phyloP scores from a whole-genome alignment of 768 basidiomycete species.

The Phylloporus arenicola region DNA sequence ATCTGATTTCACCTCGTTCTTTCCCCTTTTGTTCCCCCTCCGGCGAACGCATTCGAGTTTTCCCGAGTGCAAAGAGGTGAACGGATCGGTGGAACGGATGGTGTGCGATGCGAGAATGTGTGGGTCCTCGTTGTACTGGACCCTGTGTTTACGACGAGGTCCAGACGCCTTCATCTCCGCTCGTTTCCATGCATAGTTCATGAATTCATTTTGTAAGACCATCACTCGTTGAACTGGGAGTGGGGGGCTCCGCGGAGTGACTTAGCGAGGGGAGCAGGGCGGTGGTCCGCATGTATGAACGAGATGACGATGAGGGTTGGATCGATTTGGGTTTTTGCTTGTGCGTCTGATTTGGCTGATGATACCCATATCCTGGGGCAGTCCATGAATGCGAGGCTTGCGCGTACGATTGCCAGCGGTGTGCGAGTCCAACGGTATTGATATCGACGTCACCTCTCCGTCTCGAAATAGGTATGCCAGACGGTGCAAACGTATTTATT shows the following conservation, averaged over 20 bases:
- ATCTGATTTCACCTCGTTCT: not conserved
- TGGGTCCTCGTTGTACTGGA: slow-evolving; percentile 1
- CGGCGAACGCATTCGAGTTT: not conserved
- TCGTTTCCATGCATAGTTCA: not conserved
- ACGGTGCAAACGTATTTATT: not conserved
- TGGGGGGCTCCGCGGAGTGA: not conserved
- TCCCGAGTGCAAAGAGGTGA: slow-evolving; percentile 35
- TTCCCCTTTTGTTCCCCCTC: not conserved
- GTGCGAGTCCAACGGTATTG: not conserved
- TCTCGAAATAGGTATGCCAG: not conserved
- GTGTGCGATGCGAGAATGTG: not conserved
- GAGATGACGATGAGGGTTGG: not conserved
- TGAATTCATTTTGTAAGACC: not conserved
- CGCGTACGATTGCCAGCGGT: not conserved
- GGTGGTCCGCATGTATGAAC: not conserved
- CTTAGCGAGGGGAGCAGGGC: not conserved
- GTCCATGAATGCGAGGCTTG: not conserved
- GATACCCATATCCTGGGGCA: not conserved
- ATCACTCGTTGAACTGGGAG: not conserved
- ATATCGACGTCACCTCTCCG: not conserved
- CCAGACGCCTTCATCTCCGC: slow-evolving; percentile 13
- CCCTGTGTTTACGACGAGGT: not conserved
- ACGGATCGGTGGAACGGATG: slow-evolving; percentile 6
- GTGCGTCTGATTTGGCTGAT: not conserved
- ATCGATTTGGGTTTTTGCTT: not conserved